Evolutionary conservation across 2,329 filamentous ascomycete genomes (phyloP).

Genomic region (Fusarium sp.): DNA sequence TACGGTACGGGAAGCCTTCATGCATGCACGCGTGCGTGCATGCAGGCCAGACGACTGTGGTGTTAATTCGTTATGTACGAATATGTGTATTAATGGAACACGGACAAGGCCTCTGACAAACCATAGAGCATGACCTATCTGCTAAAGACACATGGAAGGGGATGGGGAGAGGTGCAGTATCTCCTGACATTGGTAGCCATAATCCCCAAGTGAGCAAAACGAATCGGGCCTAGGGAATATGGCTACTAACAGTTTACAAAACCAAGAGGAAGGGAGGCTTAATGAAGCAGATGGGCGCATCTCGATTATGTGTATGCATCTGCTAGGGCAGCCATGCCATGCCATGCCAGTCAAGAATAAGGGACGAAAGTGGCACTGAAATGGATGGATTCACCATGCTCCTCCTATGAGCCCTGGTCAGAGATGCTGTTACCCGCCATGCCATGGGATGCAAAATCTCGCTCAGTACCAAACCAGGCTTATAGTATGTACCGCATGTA

Average conservation of each 20-base stretch:
- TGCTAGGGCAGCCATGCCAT: conserved; percentile 8
- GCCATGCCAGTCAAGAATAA: conserved; percentile 1
- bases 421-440: conserved; percentile 26
- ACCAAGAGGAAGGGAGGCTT: conserved; percentile 13
- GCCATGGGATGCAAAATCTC: conserved; percentile 32
- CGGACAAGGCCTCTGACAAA: conserved; percentile 10
- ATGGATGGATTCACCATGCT: conserved; percentile 10
- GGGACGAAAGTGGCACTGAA: conserved; percentile 1
- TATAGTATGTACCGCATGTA: neutral
- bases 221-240: neutral
- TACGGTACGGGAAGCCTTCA: conserved; percentile 38
- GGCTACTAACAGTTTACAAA: neutral
- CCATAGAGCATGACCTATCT: conserved; percentile 23
- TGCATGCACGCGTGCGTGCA: conserved; percentile 40
- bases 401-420: conserved; percentile 12
- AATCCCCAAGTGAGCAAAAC: conserved; percentile 3
- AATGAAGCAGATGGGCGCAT: conserved; percentile 30
- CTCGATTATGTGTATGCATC: conserved; percentile 23
- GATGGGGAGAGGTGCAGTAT: conserved; percentile 13
- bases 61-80: conserved; percentile 36
- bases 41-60: conserved; percentile 36
- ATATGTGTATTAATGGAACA: conserved; percentile 41
- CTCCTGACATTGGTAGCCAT: conserved; percentile 19
- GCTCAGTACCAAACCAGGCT: conserved; percentile 20
- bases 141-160: conserved; percentile 20